Conservation (phyloP, 2,329 filamentous ascomycete species). For the Fusarium verrucosum region DNA sequence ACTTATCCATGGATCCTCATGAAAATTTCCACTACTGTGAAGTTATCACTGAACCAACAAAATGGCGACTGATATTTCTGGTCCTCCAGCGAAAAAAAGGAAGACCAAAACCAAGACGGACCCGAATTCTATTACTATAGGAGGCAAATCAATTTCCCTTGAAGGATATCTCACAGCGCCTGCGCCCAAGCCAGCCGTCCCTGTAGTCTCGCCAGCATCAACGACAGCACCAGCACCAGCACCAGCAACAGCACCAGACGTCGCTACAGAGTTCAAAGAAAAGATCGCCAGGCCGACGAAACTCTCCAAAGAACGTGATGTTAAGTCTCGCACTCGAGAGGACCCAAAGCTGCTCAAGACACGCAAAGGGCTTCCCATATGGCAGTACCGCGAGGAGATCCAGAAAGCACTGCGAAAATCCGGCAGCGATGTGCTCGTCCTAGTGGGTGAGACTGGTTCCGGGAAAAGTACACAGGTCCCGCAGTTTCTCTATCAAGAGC, state of each 20-base stretch:
- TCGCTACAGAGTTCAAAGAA: not conserved
- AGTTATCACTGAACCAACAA: not conserved
- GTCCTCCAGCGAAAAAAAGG: conserved; percentile 51
- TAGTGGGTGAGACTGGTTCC: conserved; percentile 94
- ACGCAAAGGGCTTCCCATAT: conserved; percentile 81
- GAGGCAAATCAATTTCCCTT: conserved; percentile 59
- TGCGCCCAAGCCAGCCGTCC: conserved; percentile 38
- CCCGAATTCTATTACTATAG: conserved; percentile 55
- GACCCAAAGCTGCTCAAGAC: conserved; percentile 53
- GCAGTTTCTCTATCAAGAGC: conserved; percentile 81
- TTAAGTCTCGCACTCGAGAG: conserved; percentile 34
- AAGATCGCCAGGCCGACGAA: conserved; percentile 12
- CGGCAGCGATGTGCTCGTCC: conserved; percentile 77
- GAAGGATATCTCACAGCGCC: conserved; percentile 59
- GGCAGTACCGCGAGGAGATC: conserved; percentile 76
- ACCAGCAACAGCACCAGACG: conserved; percentile 2
- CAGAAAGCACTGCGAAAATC: conserved; percentile 63
- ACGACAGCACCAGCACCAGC: conserved; percentile 3
- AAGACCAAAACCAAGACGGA: conserved; percentile 50
- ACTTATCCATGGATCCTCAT: not conserved
- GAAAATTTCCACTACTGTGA: not conserved
- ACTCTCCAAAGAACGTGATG: conserved; percentile 11
- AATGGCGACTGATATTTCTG: conserved; percentile 42
- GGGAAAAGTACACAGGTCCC: conserved; percentile 98
- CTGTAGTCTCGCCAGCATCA: conserved; percentile 4